These are phyloP conservation scores for Anthracocystis walkeri DNA, from an alignment of 1,284 basidiomycete genomes.

Conservation along the genomic window DNA sequence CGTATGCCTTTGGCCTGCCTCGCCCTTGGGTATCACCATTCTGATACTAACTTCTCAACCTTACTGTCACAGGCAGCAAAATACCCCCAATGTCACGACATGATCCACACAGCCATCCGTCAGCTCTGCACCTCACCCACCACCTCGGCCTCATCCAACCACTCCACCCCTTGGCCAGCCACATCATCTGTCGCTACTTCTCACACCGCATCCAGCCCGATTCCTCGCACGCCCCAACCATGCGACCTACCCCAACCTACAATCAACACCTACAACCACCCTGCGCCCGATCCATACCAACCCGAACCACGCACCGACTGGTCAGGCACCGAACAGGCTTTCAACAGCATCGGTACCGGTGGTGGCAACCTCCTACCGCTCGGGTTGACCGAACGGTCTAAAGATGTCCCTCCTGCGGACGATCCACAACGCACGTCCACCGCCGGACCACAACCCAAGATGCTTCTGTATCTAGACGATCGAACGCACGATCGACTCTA, in stretches of 20 bases:
- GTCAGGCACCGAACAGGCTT: background rate
- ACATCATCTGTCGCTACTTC: conserved; percentile 6
- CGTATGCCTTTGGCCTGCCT: background rate
- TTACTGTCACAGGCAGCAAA: conserved; percentile 19
- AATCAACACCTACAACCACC: too few species aligned
- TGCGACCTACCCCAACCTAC: background rate
- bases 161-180: conserved; percentile 19
- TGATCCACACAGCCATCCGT: conserved; percentile 7
- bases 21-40: too few species aligned
- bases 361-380: background rate
- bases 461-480: conserved; percentile 8
- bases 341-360: conserved; percentile 4
- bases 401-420: background rate
- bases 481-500: background rate
- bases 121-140: conserved; percentile 10
- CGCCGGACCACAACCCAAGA: background rate
- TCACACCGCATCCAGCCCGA: conserved; percentile 14
- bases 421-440: background rate
- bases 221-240: conserved; percentile 9
- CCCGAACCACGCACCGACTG: background rate
- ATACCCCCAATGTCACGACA: conserved; percentile 17
- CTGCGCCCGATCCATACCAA: background rate
- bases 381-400: background rate
- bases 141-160: background rate
- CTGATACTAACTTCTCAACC: too few species aligned